phyloP scores from a whole-genome alignment of 192 early-diverging fungal species.

The Linnemannia hyalina region DNA sequence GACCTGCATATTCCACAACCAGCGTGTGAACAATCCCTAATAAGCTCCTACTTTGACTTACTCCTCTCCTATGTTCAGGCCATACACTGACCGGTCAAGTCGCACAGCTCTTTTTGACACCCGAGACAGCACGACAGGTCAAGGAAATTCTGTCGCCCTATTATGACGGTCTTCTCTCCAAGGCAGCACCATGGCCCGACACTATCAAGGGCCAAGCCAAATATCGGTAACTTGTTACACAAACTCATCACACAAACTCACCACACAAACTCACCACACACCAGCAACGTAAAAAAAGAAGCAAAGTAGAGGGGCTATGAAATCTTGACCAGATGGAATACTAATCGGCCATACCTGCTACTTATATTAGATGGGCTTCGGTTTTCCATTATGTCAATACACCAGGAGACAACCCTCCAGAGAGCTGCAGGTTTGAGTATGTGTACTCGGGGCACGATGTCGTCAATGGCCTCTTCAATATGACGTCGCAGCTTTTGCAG shows the following conservation, averaged over 20 bases:
- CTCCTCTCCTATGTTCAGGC: constrained; percentile 15
- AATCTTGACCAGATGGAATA: too few relatives aligned
- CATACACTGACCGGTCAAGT: constrained; percentile 53
- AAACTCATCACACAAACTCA: too few relatives aligned
- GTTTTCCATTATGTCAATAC: constrained; percentile 48
- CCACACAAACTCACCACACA: too few relatives aligned
- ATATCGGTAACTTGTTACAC: constrained; percentile 23
- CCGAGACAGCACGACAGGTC: constrained; percentile 46
- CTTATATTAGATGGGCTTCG: constrained; percentile 40
- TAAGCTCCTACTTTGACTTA: neutral
- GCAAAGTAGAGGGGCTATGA: neutral
- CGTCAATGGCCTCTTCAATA: constrained; percentile 55
- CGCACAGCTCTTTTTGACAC: constrained; percentile 46
- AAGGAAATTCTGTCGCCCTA: constrained; percentile 50
- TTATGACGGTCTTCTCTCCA: constrained; percentile 52
- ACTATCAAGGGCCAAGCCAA: constrained; percentile 50
- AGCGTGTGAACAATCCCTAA: neutral
- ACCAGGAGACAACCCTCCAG: constrained; percentile 42
- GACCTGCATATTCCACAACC: neutral
- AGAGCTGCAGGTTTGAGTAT: constrained; percentile 42
- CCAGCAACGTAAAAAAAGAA: neutral
- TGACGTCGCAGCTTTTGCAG: constrained; percentile 43
- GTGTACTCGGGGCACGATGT: constrained; percentile 33
- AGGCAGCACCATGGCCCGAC: constrained; percentile 54
- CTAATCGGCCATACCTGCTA: neutral